Base-by-base conservation (phyloP, 2,329 filamentous ascomycete species). In the Aureobasidium sp. region DNA sequence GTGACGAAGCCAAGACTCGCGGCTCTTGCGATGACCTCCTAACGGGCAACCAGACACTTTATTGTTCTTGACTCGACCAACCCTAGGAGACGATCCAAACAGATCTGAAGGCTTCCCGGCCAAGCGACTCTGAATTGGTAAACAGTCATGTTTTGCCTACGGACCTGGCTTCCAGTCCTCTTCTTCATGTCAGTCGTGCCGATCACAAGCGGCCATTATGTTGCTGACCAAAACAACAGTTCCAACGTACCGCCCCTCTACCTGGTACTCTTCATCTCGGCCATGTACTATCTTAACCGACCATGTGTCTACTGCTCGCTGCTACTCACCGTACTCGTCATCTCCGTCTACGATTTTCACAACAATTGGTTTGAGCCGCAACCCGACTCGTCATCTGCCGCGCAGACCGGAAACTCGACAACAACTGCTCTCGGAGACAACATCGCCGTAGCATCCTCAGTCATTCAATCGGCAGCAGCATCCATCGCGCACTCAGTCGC, bases 291-390 rank as follows among this genome's bases (percentile, higher is more conserved):
- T 77, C 86, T 99, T 69, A 96, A 97, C 78, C 87, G 93, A 61
- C 94, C 94, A 59, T 99, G 94, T 79, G 88, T 96, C 69, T 99
- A 99, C 82, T 99, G 94, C 83, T 96, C 91, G 64, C 86, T 97
- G 65, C 88, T 99, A 59, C 90, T 99, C 52, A 83, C 96, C 66
- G 91, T 97, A 68, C 90, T 99, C 68, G 96, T 97, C 79, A 83
- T 92, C 67, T 95, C 91, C 73, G 94, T 97, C 78, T 94, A 97
- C 80, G 93, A 97, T 78, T 89, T 97, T 69, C 83, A 81, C 67
- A 89, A 86, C 69, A 91, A 95, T 77, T 97, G 92, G 93, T 97
- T 97, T 75, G 86, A 92, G 68, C 87, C 92, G n/a, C 83, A 90
- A 65, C 53, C 15, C 78, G 81, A 63, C 67, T 21, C 41, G 15